Conservation (phyloP, 495 filamentous ascomycete genomes). For the Talaromyces wortmannii region DNA sequence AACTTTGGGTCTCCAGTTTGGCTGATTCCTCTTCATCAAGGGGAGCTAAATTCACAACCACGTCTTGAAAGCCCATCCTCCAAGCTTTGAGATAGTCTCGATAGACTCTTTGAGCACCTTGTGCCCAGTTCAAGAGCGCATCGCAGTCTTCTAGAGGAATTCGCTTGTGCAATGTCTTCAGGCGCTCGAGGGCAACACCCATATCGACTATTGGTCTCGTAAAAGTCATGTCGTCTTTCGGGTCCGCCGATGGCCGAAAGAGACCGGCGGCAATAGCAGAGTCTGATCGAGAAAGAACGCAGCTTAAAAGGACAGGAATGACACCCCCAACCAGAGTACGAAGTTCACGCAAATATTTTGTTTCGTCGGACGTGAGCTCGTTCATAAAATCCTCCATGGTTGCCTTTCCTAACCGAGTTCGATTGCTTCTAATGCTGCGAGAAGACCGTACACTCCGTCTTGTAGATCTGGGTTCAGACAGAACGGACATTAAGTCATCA, state of each 20-base stretch:
- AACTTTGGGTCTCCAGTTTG: slow-evolving; percentile 45
- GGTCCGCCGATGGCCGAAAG: slow-evolving; percentile 49
- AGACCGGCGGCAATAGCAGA: slow-evolving; percentile 59
- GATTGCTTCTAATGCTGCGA: slow-evolving; percentile 64
- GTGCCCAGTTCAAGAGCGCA: slow-evolving; percentile 72
- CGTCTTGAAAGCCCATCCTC: slow-evolving; percentile 91
- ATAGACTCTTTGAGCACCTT: slow-evolving; percentile 69
- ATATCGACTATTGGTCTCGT: slow-evolving; percentile 91
- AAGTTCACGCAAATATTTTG: slow-evolving; percentile 86
- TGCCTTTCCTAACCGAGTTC: slow-evolving; percentile 56
- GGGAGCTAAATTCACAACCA: slow-evolving; percentile 88
- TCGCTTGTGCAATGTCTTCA: slow-evolving; percentile 71
- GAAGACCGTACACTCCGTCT: slow-evolving; percentile 62
- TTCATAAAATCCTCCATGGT: slow-evolving; percentile 69
- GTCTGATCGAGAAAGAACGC: slow-evolving; percentile 70
- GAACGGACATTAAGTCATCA: slow-evolving; percentile 85
- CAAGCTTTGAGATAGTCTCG: slow-evolving; percentile 83
- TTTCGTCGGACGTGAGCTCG: slow-evolving; percentile 78
- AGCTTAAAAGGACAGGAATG: slow-evolving; percentile 83
- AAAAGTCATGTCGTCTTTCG: slow-evolving; percentile 53
- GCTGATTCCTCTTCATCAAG: slow-evolving; percentile 41
- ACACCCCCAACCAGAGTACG: slow-evolving; percentile 94
- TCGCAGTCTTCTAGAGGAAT: slow-evolving; percentile 66
- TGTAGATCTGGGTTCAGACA: slow-evolving; percentile 66
- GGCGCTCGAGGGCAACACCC: slow-evolving; percentile 80